Evolutionary conservation across 345 rosid genomes (phyloP).

Genomic region (Sapria himalayana): DNA sequence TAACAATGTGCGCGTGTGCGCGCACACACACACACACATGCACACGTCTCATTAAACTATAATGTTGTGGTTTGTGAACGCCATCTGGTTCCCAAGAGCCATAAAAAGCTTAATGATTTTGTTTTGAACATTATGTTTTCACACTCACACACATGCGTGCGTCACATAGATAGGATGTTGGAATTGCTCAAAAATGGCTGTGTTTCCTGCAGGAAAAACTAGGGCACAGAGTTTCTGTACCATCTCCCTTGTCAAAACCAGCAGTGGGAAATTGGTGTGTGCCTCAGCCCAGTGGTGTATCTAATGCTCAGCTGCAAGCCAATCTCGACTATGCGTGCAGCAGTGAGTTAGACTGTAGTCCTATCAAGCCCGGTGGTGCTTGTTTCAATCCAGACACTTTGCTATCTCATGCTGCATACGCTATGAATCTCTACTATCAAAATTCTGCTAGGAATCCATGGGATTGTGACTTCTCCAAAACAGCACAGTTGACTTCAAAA

Average conservation of each 20-base stretch:
- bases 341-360: constrained; percentile 35
- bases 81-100: no score
- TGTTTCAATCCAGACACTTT: constrained; percentile 62
- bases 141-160: no score
- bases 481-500: constrained; percentile 30
- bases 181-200: no score
- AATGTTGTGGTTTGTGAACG: no score
- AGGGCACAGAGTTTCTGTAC: no score
- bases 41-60: no score
- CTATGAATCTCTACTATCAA: constrained; percentile 69
- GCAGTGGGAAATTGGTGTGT: constrained; percentile 42
- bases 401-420: constrained; percentile 49
- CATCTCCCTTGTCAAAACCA: constrained; percentile 29
- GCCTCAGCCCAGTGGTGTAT: constrained; percentile 26
- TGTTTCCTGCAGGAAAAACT: no score
- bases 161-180: no score
- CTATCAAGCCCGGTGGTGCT: constrained; percentile 45
- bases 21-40: no score
- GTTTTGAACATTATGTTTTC: no score
- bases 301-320: constrained; percentile 40
- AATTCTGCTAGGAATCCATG: constrained; percentile 20
- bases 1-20: no score
- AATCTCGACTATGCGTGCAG: constrained; percentile 63
- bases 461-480: constrained; percentile 58
- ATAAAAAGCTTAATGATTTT: no score